phyloP scores from a whole-genome alignment of 2,329 filamentous ascomycete genomes.

The Blumeria hordei region DNA sequence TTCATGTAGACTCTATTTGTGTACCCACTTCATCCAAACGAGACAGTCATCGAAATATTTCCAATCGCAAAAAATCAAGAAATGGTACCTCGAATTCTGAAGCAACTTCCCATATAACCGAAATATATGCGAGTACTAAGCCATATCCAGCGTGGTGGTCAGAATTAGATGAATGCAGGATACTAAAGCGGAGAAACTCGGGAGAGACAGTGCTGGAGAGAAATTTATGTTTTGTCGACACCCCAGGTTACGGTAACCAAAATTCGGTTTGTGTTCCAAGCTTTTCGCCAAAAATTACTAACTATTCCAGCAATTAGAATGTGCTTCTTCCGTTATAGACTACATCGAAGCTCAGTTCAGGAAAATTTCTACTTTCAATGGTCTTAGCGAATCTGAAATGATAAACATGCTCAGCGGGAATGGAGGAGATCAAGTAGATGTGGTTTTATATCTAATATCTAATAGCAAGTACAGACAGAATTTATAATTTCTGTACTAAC shows the following conservation, averaged over 20 bases:
- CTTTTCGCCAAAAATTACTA: conserved; percentile 10
- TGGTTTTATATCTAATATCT: conserved; percentile 58
- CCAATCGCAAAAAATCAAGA: conserved; percentile 10
- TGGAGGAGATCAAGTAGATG: conserved; percentile 65
- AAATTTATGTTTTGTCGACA: conserved; percentile 87
- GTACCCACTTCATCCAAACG: conserved; percentile 11
- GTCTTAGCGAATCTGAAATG: conserved; percentile 49
- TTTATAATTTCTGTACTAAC: conserved; percentile 4
- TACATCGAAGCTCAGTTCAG: conserved; percentile 51
- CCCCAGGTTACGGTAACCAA: conserved; percentile 34
- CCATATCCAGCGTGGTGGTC: conserved; percentile 82
- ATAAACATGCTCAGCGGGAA: conserved; percentile 56
- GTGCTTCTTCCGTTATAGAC: conserved; percentile 33
- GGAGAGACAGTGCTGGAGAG: conserved; percentile 63
- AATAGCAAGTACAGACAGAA: conserved; percentile 27
- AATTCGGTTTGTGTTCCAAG: conserved; percentile 22
- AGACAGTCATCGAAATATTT: conserved; percentile 9
- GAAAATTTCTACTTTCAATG: conserved; percentile 33
- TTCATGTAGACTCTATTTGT: conserved; percentile 49
- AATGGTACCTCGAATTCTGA: conserved; percentile 8
- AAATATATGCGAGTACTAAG: conserved; percentile 58
- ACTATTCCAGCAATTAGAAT: conserved; percentile 24
- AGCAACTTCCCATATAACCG: conserved; percentile 25
- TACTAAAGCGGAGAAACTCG: conserved; percentile 40
- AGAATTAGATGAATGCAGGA: conserved; percentile 42